Percentiles rank a stretch among this genome's conserved stretches.
phyloP scores from a whole-genome alignment of 2,329 filamentous ascomycete species.

The Stemphylium beticola region DNA sequence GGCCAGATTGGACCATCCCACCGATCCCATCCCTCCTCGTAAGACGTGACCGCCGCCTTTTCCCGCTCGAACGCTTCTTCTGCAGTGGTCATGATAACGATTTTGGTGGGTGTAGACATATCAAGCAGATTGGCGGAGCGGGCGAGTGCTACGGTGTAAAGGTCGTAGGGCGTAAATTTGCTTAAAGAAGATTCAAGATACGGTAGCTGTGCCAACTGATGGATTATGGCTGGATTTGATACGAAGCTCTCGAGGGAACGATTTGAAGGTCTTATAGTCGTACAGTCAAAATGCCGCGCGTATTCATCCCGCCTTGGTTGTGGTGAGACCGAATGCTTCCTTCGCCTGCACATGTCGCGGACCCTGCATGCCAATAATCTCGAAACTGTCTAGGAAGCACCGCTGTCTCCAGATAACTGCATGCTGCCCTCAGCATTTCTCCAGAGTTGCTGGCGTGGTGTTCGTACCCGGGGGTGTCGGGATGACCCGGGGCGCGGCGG shows the following conservation, averaged over 20 bases:
- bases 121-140: neutral
- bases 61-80: slow-evolving; percentile 32
- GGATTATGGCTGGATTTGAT: neutral
- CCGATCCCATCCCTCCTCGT: slow-evolving; percentile 36
- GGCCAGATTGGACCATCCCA: slow-evolving; percentile 36
- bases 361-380: neutral
- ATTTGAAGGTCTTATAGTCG: neutral
- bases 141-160: neutral
- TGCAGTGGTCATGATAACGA: slow-evolving; percentile 7
- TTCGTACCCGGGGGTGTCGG: neutral
- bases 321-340: neutral
- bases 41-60: slow-evolving; percentile 30
- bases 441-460: neutral
- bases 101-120: slow-evolving; percentile 8
- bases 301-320: neutral
- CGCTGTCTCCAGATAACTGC: neutral
- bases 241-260: neutral
- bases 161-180: slow-evolving; percentile 1
- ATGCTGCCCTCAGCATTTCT: neutral
- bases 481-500: neutral
- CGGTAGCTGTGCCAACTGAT: neutral
- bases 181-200: neutral
- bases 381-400: neutral
- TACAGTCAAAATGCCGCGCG: neutral
- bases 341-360: neutral